Conservation (phyloP, 345 rosid genomes). For the Gossypium arboreum region DNA sequence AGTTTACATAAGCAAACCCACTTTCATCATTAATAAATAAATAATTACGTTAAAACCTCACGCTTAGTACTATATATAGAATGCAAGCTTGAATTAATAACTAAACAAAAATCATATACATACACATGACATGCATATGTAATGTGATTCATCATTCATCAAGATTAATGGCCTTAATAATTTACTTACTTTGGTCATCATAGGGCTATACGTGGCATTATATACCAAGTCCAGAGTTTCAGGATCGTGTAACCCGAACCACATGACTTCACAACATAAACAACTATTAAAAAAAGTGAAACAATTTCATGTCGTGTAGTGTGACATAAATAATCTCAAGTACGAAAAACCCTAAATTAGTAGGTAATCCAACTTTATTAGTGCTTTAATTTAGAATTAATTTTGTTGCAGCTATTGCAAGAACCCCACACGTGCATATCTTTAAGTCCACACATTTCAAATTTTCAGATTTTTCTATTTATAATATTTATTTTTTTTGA, state of each 20-base stretch:
- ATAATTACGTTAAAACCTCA: neutral
- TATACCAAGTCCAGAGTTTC: constrained; percentile 1
- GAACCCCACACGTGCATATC: constrained; percentile 37
- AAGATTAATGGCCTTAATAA: neutral
- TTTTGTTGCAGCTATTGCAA: constrained; percentile 24
- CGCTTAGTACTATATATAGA: neutral
- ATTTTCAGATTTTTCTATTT: constrained; percentile 10
- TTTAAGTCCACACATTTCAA: constrained; percentile 43
- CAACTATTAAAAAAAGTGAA: neutral
- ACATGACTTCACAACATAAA: neutral
- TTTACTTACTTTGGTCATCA: neutral
- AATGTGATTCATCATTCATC: neutral
- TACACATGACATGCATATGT: neutral
- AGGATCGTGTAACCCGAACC: neutral
- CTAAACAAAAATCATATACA: neutral
- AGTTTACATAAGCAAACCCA: neutral
- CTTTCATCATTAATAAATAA: neutral
- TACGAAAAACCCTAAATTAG: neutral
- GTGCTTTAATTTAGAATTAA: constrained; percentile 14
- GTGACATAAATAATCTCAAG: constrained; percentile 11
- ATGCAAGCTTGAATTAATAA: neutral
- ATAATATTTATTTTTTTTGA: neutral
- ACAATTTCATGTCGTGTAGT: neutral
- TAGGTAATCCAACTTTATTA: constrained; percentile 27
- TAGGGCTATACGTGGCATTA: neutral